These are phyloP conservation scores for Diversispora epigaea DNA, from an alignment of 192 early-diverging fungal genomes.

Conservation along the genomic window DNA sequence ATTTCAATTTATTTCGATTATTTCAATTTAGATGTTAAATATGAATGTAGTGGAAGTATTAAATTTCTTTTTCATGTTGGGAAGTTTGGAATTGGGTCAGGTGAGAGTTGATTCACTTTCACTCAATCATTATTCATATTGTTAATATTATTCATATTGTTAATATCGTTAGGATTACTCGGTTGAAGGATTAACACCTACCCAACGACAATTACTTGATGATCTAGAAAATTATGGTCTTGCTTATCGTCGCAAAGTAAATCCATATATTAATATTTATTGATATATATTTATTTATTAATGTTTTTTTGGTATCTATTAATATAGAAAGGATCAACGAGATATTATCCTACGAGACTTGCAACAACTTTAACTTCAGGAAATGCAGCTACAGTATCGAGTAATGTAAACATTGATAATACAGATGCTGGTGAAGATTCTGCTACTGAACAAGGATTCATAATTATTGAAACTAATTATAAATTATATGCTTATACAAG, in stretches of 20 bases:
- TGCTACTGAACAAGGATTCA: constrained; percentile 68
- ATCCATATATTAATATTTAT: too few relatives aligned
- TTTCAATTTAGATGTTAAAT: constrained; percentile 43
- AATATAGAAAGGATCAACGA: constrained; percentile 52
- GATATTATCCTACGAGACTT: constrained; percentile 91
- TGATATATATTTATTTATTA: background rate
- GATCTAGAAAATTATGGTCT: constrained; percentile 90
- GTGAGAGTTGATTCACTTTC: constrained; percentile 36
- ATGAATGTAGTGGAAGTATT: constrained; percentile 95
- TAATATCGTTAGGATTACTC: constrained; percentile 68
- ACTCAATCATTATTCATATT: background rate
- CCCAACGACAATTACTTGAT: constrained; percentile 80
- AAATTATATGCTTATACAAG: constrained; percentile 92
- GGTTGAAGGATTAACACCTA: constrained; percentile 76
- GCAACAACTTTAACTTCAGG: constrained; percentile 90
- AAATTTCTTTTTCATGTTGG: constrained; percentile 91
- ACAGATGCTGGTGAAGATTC: constrained; percentile 41
- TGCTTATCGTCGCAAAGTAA: constrained; percentile 80
- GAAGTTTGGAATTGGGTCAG: constrained; percentile 84
- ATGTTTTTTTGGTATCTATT: background rate
- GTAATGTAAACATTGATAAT: constrained; percentile 27
- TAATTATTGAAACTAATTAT: constrained; percentile 96
- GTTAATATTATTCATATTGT: background rate
- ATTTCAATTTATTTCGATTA: background rate
- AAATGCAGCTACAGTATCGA: constrained; percentile 48